phyloP scores from a whole-genome alignment of 2,329 filamentous ascomycete species.

The Xylaria sp. region DNA sequence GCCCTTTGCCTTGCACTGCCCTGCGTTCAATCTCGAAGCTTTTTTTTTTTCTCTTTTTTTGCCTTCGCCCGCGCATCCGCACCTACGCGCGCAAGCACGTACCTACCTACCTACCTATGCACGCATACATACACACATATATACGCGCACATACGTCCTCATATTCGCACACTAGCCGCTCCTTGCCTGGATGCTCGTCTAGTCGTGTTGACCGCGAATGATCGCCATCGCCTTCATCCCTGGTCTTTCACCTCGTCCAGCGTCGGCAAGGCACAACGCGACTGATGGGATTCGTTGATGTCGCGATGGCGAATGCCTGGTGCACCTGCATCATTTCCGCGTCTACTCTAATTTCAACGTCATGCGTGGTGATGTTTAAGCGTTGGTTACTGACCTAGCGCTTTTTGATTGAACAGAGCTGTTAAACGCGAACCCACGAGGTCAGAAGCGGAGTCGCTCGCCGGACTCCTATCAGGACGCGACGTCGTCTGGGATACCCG shows the following conservation, averaged over 20 bases:
- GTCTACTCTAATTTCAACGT: constrained; percentile 21
- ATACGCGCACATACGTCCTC: constrained; percentile 9
- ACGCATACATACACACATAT: constrained; percentile 5
- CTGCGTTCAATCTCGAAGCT: constrained; percentile 14
- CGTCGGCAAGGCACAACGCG: constrained; percentile 18
- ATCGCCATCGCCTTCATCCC: neutral
- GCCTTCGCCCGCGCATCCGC: constrained; percentile 17
- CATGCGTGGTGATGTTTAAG: constrained; percentile 23
- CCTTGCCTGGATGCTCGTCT: too few species aligned
- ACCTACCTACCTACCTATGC: constrained; percentile 4
- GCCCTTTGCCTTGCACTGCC: neutral
- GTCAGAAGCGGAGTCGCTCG: constrained; percentile 79
- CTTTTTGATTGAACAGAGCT: constrained; percentile 46
- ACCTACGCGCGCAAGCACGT: constrained; percentile 3
- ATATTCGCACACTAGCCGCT: neutral
- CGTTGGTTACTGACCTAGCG: constrained; percentile 29
- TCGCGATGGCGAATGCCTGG: constrained; percentile 26
- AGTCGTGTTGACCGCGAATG: constrained; percentile 16
- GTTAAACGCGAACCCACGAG: constrained; percentile 61
- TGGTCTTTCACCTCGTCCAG: constrained; percentile 7
- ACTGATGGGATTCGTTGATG: too few species aligned
- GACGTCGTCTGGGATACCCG: constrained; percentile 56
- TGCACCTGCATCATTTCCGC: constrained; percentile 25
- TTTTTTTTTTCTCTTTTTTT: constrained; percentile 20
- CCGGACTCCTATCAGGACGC: constrained; percentile 66